Evolutionary conservation across 768 basidiomycete genomes (phyloP).

Genomic region (Boletus tylopilopsis): DNA sequence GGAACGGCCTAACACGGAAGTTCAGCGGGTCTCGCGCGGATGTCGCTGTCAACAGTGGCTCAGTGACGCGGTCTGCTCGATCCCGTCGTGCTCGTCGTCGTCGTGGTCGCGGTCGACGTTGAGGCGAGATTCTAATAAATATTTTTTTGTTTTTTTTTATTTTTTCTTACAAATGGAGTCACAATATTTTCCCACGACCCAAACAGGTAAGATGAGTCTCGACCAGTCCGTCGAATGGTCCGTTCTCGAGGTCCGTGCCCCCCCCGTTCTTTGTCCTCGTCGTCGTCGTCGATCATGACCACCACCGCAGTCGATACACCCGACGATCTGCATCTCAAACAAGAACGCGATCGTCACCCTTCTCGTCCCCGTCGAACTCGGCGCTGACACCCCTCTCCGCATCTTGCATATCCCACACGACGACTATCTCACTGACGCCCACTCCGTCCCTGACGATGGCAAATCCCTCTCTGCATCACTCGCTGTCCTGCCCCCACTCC

Average conservation of each 20-base stretch:
- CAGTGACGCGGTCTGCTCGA: slow-evolving; percentile 17
- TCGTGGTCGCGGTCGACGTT: slow-evolving; percentile 20
- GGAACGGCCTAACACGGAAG: neutral
- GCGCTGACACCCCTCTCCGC: slow-evolving; percentile 36
- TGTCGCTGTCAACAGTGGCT: slow-evolving; percentile 6
- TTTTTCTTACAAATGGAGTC: neutral
- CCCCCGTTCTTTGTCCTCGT: neutral
- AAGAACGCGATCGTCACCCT: slow-evolving; percentile 29
- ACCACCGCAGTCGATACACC: slow-evolving; percentile 64
- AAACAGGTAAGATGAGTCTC: too few species aligned
- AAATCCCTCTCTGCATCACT: slow-evolving; percentile 18
- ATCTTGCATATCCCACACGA: slow-evolving; percentile 26
- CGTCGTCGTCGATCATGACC: slow-evolving; percentile 6
- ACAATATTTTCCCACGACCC: neutral
- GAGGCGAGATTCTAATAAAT: slow-evolving; percentile 11
- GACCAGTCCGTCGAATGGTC: slow-evolving; percentile 16
- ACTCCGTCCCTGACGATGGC: neutral
- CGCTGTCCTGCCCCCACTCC: slow-evolving; percentile 62
- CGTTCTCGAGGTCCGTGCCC: slow-evolving; percentile 24
- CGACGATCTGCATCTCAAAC: slow-evolving; percentile 56
- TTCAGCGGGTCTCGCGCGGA: neutral
- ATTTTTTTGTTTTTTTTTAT: slow-evolving; percentile 18
- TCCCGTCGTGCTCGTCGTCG: slow-evolving; percentile 17
- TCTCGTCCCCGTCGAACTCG: slow-evolving; percentile 65
- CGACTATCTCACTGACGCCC: slow-evolving; percentile 1